phyloP scores from a whole-genome alignment of 1,284 basidiomycete genomes.

The Malassezia pachydermatis region DNA sequence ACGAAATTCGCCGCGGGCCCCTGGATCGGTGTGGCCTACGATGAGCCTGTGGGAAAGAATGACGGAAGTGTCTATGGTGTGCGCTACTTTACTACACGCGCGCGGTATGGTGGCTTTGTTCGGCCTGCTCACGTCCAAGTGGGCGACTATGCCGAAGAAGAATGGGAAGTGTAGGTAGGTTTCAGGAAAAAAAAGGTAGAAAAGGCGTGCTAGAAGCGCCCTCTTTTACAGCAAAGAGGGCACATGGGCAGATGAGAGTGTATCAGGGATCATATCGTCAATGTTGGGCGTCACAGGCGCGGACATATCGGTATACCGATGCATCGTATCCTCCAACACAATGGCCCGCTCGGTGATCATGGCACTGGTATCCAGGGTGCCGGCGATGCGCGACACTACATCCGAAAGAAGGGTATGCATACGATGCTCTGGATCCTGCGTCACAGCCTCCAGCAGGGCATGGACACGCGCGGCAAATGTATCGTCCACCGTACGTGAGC shows the following conservation, averaged over 20 bases:
- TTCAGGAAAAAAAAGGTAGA: too few species aligned
- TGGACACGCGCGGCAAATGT: constrained; percentile 6
- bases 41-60: constrained; percentile 91
- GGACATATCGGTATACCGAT: not conserved
- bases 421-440: not conserved
- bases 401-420: constrained; percentile 1
- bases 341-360: constrained; percentile 15
- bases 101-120: constrained; percentile 76
- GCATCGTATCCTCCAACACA: constrained; percentile 15
- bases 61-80: constrained; percentile 83
- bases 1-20: constrained; percentile 61
- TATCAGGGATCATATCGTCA: not conserved
- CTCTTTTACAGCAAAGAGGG: not conserved
- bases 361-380: constrained; percentile 13
- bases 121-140: constrained; percentile 69
- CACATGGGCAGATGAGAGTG: not conserved
- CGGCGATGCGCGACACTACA: constrained; percentile 6
- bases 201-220: too few species aligned
- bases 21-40: constrained; percentile 91
- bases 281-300: not conserved
- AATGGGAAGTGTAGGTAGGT: not conserved
- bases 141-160: constrained; percentile 64
- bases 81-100: constrained; percentile 68
- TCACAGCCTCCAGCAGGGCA: not conserved
- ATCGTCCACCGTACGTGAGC: not conserved